Percentiles rank a stretch among this genome's conserved stretches.
These are phyloP conservation scores for Suhomyces xylopsoci DNA, from an alignment of 805 yeast species.

Conservation along the genomic window DNA sequence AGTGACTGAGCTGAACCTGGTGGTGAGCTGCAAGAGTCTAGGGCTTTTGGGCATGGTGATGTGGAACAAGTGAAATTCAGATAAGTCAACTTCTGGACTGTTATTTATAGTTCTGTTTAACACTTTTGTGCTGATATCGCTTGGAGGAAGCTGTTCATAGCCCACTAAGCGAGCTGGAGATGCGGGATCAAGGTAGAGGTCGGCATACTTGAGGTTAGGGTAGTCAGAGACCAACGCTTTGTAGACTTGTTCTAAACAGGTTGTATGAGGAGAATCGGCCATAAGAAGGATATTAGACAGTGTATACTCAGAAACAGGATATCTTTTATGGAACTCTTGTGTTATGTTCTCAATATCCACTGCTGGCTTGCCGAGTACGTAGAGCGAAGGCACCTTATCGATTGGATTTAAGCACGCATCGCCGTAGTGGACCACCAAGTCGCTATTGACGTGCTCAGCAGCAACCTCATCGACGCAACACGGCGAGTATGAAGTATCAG, in stretches of 20 bases:
- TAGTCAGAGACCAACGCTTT: slow-evolving; percentile 27
- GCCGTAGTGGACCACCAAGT: slow-evolving; percentile 87
- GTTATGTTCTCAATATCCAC: slow-evolving; percentile 43
- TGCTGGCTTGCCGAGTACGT: slow-evolving; percentile 71
- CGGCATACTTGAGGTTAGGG: slow-evolving; percentile 30
- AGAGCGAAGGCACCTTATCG: slow-evolving; percentile 67
- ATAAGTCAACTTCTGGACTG: slow-evolving; percentile 18
- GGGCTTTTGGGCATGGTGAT: slow-evolving; percentile 76
- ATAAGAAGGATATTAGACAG: slow-evolving; percentile 54
- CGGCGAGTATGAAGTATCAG: slow-evolving; percentile 92
- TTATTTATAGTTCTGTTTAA: slow-evolving; percentile 18
- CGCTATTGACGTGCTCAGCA: slow-evolving; percentile 86
- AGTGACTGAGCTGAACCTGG: slow-evolving; percentile 58
- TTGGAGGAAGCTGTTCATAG: slow-evolving; percentile 13
- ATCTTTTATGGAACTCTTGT: slow-evolving; percentile 39
- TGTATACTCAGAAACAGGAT: slow-evolving; percentile 24
- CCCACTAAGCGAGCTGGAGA: slow-evolving; percentile 44
- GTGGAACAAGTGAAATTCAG: slow-evolving; percentile 60
- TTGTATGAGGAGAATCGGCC: slow-evolving; percentile 71
- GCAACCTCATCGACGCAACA: slow-evolving; percentile 98
- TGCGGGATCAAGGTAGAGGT: slow-evolving; percentile 22
- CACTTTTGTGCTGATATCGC: neutral
- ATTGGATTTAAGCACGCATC: slow-evolving; percentile 89
- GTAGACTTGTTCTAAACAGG: slow-evolving; percentile 41
- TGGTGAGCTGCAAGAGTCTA: slow-evolving; percentile 67